phyloP scores from a whole-genome alignment of 2,329 filamentous ascomycete genomes.

The Apiospora arundinis region DNA sequence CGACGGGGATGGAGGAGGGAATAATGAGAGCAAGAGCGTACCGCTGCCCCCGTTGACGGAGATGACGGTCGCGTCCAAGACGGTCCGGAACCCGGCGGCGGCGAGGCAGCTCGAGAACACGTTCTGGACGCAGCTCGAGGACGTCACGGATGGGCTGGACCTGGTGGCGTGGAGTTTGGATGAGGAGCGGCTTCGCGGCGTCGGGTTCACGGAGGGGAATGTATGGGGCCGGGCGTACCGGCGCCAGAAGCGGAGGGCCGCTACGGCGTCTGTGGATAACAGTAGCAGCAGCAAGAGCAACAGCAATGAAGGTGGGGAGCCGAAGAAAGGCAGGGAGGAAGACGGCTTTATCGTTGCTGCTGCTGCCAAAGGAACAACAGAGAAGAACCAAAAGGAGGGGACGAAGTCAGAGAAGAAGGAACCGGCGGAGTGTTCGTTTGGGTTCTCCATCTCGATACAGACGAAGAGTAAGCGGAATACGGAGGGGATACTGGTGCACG shows the following conservation, averaged over 20 bases:
- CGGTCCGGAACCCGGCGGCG: conserved; percentile 31
- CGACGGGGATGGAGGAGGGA: conserved; percentile 35
- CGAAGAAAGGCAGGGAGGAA: conserved; percentile 1
- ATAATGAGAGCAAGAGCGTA: conserved; percentile 44
- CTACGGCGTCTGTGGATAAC: neutral
- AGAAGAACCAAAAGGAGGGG: conserved; percentile 27
- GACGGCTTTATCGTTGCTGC: too few relatives aligned
- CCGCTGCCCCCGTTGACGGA: conserved; percentile 50
- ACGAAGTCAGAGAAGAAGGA: conserved; percentile 31
- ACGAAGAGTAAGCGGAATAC: conserved; percentile 36
- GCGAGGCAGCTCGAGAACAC: conserved; percentile 38
- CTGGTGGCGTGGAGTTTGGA: conserved; percentile 71
- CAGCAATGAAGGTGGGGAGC: neutral
- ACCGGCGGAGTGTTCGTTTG: conserved; percentile 53
- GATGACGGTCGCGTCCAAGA: conserved; percentile 45
- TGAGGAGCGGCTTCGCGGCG: conserved; percentile 55
- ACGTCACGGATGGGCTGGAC: conserved; percentile 61
- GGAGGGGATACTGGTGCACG: conserved; percentile 31
- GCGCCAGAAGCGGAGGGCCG: conserved; percentile 56
- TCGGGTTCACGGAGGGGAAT: conserved; percentile 70
- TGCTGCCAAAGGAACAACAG: too few relatives aligned
- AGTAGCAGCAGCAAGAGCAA: neutral
- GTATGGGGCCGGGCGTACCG: conserved; percentile 82
- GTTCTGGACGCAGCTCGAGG: conserved; percentile 45
- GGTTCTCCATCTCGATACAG: conserved; percentile 62